Percentiles rank a stretch among this genome's conserved stretches.
Evolutionary conservation across 1,284 basidiomycete species (phyloP).

Genomic region (Ceratobasidium sp.): DNA sequence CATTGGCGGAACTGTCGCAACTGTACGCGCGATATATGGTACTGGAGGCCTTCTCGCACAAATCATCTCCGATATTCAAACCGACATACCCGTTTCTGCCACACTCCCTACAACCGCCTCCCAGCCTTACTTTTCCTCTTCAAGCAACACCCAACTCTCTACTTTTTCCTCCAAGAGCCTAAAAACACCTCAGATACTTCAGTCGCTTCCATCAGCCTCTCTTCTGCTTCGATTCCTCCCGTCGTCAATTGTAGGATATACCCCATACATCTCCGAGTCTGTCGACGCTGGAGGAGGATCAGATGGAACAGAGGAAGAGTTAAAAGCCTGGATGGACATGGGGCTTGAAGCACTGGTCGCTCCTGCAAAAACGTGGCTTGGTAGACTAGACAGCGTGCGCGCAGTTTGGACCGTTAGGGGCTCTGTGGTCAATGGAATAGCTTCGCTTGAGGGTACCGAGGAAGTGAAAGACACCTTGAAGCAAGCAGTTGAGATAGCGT

Average conservation of each 20-base stretch:
- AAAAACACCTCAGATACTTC: conserved; percentile 69
- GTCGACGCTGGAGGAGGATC: conserved; percentile 61
- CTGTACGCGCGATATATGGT: conserved; percentile 57
- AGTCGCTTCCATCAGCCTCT: conserved; percentile 73
- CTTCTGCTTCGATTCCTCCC: conserved; percentile 72
- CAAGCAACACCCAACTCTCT: conserved; percentile 24
- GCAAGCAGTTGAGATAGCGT: conserved; percentile 62
- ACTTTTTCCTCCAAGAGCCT: conserved; percentile 52
- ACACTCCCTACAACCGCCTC: conserved; percentile 21
- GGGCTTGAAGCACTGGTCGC: conserved; percentile 60
- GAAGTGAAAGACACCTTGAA: conserved; percentile 58
- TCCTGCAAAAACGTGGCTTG: conserved; percentile 66
- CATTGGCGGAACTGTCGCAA: conserved; percentile 65
- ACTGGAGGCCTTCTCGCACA: conserved; percentile 46
- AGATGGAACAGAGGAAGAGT: conserved; percentile 58
- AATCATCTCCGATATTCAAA: conserved; percentile 64
- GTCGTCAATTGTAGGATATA: conserved; percentile 68
- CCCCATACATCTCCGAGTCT: conserved; percentile 76
- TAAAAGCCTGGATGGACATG: conserved; percentile 69
- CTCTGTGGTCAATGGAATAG: conserved; percentile 59
- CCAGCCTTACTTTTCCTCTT: conserved; percentile 26
- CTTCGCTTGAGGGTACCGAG: conserved; percentile 61
- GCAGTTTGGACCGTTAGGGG: conserved; percentile 65
- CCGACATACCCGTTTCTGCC: not conserved
- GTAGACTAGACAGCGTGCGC: conserved; percentile 63